Evolutionary conservation across 1,284 basidiomycete species (phyloP), one percentile per base, ranked within the genome.

Genomic region (Apiotrichum porosum): DNA sequence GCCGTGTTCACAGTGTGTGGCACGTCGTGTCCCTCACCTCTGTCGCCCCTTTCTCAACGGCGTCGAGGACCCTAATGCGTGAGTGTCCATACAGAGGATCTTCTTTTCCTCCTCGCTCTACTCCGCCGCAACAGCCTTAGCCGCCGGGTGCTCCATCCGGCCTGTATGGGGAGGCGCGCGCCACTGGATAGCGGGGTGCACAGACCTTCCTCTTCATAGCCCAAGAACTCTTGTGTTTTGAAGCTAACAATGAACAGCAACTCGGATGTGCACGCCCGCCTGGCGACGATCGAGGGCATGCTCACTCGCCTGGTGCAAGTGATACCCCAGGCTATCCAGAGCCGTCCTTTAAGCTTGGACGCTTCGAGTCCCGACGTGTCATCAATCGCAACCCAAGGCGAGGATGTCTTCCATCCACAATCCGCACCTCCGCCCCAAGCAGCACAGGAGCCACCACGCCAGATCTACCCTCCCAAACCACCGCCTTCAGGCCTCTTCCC

Each of bases 31-130:
- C 0, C 74, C 74, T 3, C 71, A 75, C 54, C 65, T 75, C 3
- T 75, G 74, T 38, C 54, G 74, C 36, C 72, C 72, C 4, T 75
- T 75, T 60, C 56, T 75, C 30, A 74, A 75, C 50, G 74, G 74
- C n/a, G 71, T 71, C 10, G 72, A 74, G 41, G 72, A 74, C 54
- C 70, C 72, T 4, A 66, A 65, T 31, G 60, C 61, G 72, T 72
- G 47, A 61, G 69, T 69, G 17, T 13, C 6, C 18, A 9, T 32
- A 4, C 18, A 26, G 18, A 14, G n/a, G n/a, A n/a, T n/a, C n/a
- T n/a, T n/a, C n/a, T n/a, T n/a, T n/a, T n/a, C n/a, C n/a, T n/a
- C n/a, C n/a, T n/a, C n/a, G n/a, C n/a, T n/a, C n/a, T n/a, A n/a
- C n/a, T n/a, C n/a, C n/a, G n/a, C n/a, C n/a, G n/a, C n/a, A n/a